Conservation (phyloP, 345 rosid species). For the Triadica sebifera region DNA sequence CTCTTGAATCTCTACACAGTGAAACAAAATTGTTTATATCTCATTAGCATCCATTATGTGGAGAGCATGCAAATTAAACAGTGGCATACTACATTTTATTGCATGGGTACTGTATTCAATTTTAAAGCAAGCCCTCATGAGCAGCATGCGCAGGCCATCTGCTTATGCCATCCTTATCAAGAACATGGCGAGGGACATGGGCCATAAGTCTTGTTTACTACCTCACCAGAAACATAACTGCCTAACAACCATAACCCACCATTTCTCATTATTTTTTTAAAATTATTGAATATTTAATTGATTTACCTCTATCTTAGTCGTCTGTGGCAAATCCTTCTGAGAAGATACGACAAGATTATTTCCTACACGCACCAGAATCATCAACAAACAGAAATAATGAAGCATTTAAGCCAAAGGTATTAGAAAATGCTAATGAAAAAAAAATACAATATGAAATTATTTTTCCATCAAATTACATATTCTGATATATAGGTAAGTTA, state of each 20-base stretch:
- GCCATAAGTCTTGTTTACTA: slow-evolving; percentile 3
- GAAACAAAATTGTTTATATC: not conserved
- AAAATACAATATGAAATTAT: not conserved
- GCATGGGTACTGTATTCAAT: not conserved
- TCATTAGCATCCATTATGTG: not conserved
- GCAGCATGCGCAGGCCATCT: slow-evolving; percentile 22
- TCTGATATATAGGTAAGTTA: not conserved
- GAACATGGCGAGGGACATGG: slow-evolving; percentile 22
- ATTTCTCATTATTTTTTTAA: not conserved
- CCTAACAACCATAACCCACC: slow-evolving; percentile 9
- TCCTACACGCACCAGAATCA: slow-evolving; percentile 23
- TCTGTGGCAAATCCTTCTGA: slow-evolving; percentile 21
- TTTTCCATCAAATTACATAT: not conserved
- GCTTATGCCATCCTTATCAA: not conserved
- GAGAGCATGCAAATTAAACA: not conserved
- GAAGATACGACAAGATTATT: slow-evolving; percentile 11
- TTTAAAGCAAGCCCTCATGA: not conserved
- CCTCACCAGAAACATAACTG: slow-evolving; percentile 12
- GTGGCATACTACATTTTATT: not conserved
- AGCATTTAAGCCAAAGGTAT: not conserved
- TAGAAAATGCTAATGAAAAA: not conserved
- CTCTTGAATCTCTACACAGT: slow-evolving; percentile 26
- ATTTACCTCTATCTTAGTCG: slow-evolving; percentile 27
- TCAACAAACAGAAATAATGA: not conserved
- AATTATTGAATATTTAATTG: not conserved